These are phyloP conservation scores for Colletotrichum endophyticum DNA, from an alignment of 2,329 filamentous ascomycete genomes.

Conservation along the genomic window DNA sequence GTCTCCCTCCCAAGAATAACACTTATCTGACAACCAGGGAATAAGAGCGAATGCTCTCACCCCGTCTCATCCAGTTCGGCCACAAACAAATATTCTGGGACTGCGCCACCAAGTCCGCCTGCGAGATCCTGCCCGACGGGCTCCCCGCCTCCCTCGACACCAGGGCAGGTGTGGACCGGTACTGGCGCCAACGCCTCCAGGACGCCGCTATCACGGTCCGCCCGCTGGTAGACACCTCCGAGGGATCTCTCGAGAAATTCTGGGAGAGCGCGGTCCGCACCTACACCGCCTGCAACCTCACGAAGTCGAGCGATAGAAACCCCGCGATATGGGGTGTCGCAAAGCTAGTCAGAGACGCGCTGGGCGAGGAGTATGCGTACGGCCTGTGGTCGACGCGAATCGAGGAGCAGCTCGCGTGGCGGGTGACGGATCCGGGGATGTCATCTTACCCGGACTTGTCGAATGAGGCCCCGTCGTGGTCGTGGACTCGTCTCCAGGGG, in stretches of 20 bases:
- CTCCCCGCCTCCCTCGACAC: constrained; percentile 14
- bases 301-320: constrained; percentile 14
- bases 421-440: not conserved
- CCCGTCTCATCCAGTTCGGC: constrained; percentile 25
- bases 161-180: not conserved
- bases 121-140: constrained; percentile 22
- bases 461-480: not conserved
- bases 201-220: not conserved
- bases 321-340: constrained; percentile 25
- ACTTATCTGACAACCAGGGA: not conserved
- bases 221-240: not conserved
- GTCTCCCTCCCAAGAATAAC: not conserved
- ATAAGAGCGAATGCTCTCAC: constrained; percentile 23
- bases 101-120: constrained; percentile 23
- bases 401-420: constrained; percentile 24
- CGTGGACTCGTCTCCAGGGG: not conserved
- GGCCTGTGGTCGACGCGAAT: constrained; percentile 23
- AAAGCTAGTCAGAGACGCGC: not conserved
- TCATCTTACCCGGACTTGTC: not conserved
- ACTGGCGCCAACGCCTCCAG: not conserved
- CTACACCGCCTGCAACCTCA: constrained; percentile 24
- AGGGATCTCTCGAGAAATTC: constrained; percentile 11
- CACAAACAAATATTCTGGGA: constrained; percentile 26
- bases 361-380: not conserved
- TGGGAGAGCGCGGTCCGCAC: constrained; percentile 22